These are phyloP conservation scores for Candida chilensis DNA, from an alignment of 805 yeast genomes.

Conservation along the genomic window DNA sequence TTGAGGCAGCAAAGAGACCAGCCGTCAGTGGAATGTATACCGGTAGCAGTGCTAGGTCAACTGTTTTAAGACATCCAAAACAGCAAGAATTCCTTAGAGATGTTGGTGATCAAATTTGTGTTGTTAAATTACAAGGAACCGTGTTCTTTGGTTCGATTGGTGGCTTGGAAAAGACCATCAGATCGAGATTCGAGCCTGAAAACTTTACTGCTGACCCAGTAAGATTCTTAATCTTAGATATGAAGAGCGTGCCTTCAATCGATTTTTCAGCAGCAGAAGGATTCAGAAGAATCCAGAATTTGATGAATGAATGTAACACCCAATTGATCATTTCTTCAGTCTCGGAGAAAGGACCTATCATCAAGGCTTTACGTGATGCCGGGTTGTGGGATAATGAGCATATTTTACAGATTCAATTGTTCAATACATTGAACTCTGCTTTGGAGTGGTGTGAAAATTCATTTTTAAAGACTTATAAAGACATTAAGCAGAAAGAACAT, in stretches of 20 bases:
- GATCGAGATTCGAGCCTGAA: slow-evolving; percentile 52
- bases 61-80: slow-evolving; percentile 84
- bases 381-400: slow-evolving; percentile 57
- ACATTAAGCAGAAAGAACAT: slow-evolving; percentile 17
- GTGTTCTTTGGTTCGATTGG: slow-evolving; percentile 94
- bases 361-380: slow-evolving; percentile 70
- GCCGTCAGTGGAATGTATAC: slow-evolving; percentile 77
- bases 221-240: slow-evolving; percentile 75
- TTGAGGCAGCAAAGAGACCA: slow-evolving; percentile 79
- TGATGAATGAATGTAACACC: slow-evolving; percentile 60
- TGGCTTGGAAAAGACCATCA: slow-evolving; percentile 71
- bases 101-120: slow-evolving; percentile 87
- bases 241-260: slow-evolving; percentile 70
- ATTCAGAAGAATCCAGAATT: slow-evolving; percentile 75
- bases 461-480: slow-evolving; percentile 58
- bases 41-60: slow-evolving; percentile 84
- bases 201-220: slow-evolving; percentile 49
- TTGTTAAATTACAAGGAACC: slow-evolving; percentile 80
- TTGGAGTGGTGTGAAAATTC: slow-evolving; percentile 96
- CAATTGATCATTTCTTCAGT: slow-evolving; percentile 76
- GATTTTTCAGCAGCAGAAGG: slow-evolving; percentile 98
- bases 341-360: slow-evolving; percentile 52
- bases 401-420: slow-evolving; percentile 43
- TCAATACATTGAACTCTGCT: slow-evolving; percentile 75
- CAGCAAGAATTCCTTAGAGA: slow-evolving; percentile 78